A percentile compares a stretch with the other conserved stretches of the same genome.
Evolutionary conservation across 2,329 filamentous ascomycete genomes (phyloP).

Genomic region (Eutypella sp.): DNA sequence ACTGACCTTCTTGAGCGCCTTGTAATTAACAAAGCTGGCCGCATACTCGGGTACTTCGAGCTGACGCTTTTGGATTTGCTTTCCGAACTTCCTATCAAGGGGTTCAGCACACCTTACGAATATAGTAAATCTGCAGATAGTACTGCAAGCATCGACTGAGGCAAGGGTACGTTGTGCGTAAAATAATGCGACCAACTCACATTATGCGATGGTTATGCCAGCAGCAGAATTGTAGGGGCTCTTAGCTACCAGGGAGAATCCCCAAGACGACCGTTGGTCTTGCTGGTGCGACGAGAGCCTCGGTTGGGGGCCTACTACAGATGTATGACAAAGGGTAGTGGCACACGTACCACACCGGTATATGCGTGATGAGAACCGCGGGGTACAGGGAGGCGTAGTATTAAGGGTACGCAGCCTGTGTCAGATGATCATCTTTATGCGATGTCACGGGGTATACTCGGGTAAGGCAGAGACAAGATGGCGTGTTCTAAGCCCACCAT

Average conservation of each 20-base stretch:
- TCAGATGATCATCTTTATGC: background rate
- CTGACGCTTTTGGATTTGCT: slow-evolving; percentile 98
- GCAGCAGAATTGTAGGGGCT: slow-evolving; percentile 20
- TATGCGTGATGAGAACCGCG: background rate
- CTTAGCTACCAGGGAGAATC: slow-evolving; percentile 12
- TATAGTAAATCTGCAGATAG: slow-evolving; percentile 1
- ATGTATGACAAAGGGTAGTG: slow-evolving; percentile 1
- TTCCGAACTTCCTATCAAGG: slow-evolving; percentile 88
- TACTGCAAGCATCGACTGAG: background rate
- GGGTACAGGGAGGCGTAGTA: background rate
- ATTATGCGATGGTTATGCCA: slow-evolving; percentile 27
- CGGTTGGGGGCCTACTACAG: background rate
- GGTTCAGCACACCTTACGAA: slow-evolving; percentile 14
- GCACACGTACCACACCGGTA: background rate
- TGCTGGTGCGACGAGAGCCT: background rate
- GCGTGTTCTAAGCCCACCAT: background rate
- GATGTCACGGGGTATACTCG: background rate
- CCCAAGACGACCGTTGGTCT: slow-evolving; percentile 6
- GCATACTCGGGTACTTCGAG: slow-evolving; percentile 99
- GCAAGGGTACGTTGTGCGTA: background rate
- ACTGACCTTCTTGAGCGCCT: slow-evolving; percentile 92
- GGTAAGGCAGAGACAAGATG: background rate
- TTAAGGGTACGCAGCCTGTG: background rate
- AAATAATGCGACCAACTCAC: slow-evolving; percentile 25
- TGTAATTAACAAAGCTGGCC: slow-evolving; percentile 98